These are phyloP conservation scores for Jacaranda mimosifolia DNA, from an alignment of 257 asterid genomes.

Conservation along the genomic window DNA sequence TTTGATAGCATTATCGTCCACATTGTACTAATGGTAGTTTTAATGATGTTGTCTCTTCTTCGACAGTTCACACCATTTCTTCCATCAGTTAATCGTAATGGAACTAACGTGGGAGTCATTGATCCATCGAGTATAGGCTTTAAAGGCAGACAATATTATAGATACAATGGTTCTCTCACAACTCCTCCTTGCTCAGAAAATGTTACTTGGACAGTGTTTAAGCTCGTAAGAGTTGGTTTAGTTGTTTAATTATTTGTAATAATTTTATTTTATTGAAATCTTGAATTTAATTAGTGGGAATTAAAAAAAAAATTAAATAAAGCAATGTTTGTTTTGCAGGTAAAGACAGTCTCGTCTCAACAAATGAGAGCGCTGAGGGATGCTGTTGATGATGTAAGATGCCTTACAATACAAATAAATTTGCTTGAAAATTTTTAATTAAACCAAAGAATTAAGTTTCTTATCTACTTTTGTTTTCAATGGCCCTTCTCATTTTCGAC, in stretches of 20 bases:
- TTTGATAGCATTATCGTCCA: too few species aligned
- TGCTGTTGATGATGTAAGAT: constrained; percentile 67
- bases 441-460: too few species aligned
- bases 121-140: constrained; percentile 46
- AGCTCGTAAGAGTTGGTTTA: constrained; percentile 33
- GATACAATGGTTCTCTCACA: constrained; percentile 80
- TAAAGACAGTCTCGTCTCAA: constrained; percentile 53
- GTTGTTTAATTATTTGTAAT: not conserved
- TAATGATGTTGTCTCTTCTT: not conserved
- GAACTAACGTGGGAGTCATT: constrained; percentile 44
- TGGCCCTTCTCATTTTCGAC: too few species aligned
- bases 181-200: constrained; percentile 80
- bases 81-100: constrained; percentile 26
- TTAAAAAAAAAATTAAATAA: too few species aligned
- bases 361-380: constrained; percentile 49
- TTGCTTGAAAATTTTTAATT: too few species aligned
- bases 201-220: constrained; percentile 62
- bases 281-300: not conserved
- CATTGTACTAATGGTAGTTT: too few species aligned
- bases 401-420: not conserved
- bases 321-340: constrained; percentile 39
- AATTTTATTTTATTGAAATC: not conserved
- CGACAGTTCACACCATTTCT: constrained; percentile 44
- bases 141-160: constrained; percentile 46
- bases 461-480: too few species aligned